A percentile compares a stretch with the other conserved stretches of the same genome.
Evolutionary conservation across 2,329 filamentous ascomycete genomes (phyloP).

Genomic region (Ophiostoma sp.): DNA sequence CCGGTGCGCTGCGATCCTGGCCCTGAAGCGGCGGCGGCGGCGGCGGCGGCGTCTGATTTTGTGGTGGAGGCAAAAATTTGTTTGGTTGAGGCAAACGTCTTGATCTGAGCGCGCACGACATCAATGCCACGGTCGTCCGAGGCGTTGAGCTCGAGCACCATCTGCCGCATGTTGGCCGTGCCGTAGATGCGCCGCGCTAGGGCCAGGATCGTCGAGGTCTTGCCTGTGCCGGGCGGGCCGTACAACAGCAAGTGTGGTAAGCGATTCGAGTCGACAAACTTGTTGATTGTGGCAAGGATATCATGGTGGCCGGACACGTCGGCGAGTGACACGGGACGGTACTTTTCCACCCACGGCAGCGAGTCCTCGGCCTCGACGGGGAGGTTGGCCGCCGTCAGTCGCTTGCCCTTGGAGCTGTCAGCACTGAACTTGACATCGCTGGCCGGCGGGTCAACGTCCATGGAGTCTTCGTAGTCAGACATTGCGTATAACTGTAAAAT

Average conservation of each 20-base stretch:
- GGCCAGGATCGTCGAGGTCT: constrained; percentile 93
- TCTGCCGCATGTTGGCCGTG: constrained; percentile 85
- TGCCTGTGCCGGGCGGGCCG: constrained; percentile 91
- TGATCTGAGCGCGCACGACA: constrained; percentile 97
- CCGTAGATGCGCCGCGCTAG: constrained; percentile 93
- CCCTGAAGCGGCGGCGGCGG: constrained; percentile 31
- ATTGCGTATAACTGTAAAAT: constrained; percentile 34
- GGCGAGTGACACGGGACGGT: constrained; percentile 78
- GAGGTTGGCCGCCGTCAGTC: constrained; percentile 85
- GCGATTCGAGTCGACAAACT: constrained; percentile 90
- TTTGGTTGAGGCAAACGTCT: constrained; percentile 96
- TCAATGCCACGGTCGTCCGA: constrained; percentile 97
- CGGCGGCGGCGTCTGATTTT: constrained; percentile 36
- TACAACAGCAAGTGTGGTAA: constrained; percentile 95
- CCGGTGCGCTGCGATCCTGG: constrained; percentile 27
- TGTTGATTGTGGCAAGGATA: constrained; percentile 95
- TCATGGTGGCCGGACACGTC: constrained; percentile 97
- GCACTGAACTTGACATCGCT: constrained; percentile 63
- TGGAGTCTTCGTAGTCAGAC: constrained; percentile 57
- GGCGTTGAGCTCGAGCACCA: constrained; percentile 96
- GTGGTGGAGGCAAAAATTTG: constrained; percentile 70
- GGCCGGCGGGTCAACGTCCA: constrained; percentile 52
- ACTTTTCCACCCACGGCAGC: constrained; percentile 96
- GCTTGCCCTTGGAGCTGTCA: constrained; percentile 72
- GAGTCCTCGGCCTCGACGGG: constrained; percentile 92